These are phyloP conservation scores for Debaryomyces singareniensis DNA, from an alignment of 1,139 yeast genomes.

Conservation along the genomic window DNA sequence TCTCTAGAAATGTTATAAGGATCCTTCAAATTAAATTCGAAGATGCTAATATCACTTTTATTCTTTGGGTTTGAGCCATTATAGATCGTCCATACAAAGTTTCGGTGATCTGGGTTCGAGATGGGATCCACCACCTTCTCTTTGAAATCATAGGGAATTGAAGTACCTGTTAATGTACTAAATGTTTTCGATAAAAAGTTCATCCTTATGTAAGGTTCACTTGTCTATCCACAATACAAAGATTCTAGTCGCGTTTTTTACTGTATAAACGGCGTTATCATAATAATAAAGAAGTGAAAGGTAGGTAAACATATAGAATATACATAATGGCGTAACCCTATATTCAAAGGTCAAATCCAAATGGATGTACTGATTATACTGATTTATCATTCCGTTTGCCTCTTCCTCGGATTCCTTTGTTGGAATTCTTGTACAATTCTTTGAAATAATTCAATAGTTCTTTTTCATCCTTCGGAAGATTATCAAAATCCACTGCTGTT, in stretches of 20 bases:
- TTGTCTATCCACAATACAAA: no score
- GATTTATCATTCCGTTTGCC: slow-evolving; percentile 60
- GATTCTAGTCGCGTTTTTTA: not conserved
- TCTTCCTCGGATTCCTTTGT: slow-evolving; percentile 86
- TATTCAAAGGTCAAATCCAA: not conserved
- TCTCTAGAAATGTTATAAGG: slow-evolving; percentile 24
- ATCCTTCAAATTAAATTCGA: slow-evolving; percentile 52
- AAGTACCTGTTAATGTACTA: slow-evolving; percentile 45
- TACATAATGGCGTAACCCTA: not conserved
- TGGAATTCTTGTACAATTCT: slow-evolving; percentile 75
- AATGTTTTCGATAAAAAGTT: slow-evolving; percentile 56
- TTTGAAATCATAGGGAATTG: slow-evolving; percentile 53
- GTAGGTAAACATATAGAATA: no score
- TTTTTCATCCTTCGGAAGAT: slow-evolving; percentile 55
- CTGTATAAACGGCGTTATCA: not conserved
- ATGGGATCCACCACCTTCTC: slow-evolving; percentile 30
- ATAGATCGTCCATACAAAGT: slow-evolving; percentile 44
- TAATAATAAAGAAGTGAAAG: not conserved
- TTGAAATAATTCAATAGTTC: slow-evolving; percentile 73
- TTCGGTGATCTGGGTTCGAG: slow-evolving; percentile 11
- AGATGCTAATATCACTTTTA: slow-evolving; percentile 44
- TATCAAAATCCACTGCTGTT: slow-evolving; percentile 37
- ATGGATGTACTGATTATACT: no score
- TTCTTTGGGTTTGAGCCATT: slow-evolving; percentile 41
- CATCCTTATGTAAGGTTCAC: slow-evolving; percentile 37